Percentiles rank a stretch among this genome's conserved stretches.
Evolutionary conservation across 1,284 basidiomycete species (phyloP).

Genomic region (Macrocystidia cucumis): DNA sequence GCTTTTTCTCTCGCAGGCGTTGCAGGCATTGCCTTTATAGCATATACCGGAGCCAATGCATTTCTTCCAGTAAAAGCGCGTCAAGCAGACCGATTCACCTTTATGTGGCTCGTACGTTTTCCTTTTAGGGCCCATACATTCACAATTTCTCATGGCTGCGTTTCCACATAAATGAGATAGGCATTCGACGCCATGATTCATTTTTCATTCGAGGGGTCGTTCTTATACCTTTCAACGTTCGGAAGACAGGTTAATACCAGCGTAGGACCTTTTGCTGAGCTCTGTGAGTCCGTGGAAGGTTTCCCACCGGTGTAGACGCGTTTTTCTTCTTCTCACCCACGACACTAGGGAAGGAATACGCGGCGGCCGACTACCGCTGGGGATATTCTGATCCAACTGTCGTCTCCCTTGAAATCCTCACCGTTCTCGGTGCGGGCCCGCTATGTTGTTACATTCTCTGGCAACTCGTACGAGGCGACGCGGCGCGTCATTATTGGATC

Average conservation of each 20-base stretch:
- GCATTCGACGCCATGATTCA: slow-evolving; percentile 76
- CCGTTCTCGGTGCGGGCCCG: slow-evolving; percentile 70
- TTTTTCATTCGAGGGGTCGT: slow-evolving; percentile 72
- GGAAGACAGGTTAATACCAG: slow-evolving; percentile 68
- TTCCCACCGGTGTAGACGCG: slow-evolving; percentile 3
- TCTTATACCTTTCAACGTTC: slow-evolving; percentile 67
- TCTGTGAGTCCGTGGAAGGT: slow-evolving; percentile 47
- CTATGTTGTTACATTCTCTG: slow-evolving; percentile 64
- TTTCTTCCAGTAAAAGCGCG: slow-evolving; percentile 55
- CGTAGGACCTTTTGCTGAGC: slow-evolving; percentile 60
- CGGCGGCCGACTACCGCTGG: slow-evolving; percentile 76
- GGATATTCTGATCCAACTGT: slow-evolving; percentile 70
- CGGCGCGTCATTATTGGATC: slow-evolving; percentile 74
- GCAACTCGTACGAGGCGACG: slow-evolving; percentile 55
- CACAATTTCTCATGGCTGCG: neutral
- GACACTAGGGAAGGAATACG: slow-evolving; percentile 51
- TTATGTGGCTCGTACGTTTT: slow-evolving; percentile 65
- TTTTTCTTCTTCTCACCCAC: slow-evolving; percentile 64
- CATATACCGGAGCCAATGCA: slow-evolving; percentile 39
- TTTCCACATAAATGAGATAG: slow-evolving; percentile 25
- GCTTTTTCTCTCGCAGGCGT: slow-evolving; percentile 58
- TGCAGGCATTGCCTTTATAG: slow-evolving; percentile 36
- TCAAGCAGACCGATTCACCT: slow-evolving; percentile 58
- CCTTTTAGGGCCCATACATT: too few species aligned
- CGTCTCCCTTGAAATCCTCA: slow-evolving; percentile 76